Evolutionary conservation across 352 stramenopile genomes (phyloP).

Genomic region (Globisporangium acanthophoron): DNA sequence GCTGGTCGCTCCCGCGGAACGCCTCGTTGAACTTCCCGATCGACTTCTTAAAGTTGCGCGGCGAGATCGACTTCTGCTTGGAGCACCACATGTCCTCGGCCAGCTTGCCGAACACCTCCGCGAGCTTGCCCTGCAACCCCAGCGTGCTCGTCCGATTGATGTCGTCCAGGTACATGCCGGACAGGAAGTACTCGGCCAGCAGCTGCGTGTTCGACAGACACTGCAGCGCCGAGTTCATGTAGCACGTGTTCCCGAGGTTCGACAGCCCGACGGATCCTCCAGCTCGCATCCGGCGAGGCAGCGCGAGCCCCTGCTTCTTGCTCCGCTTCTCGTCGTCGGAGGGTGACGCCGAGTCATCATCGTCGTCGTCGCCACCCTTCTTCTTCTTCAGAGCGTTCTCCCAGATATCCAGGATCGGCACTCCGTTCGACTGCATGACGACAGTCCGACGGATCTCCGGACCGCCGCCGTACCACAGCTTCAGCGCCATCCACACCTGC

Average conservation of each 20-base stretch:
- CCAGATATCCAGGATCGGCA: conserved; percentile 76
- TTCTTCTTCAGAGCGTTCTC: conserved; percentile 61
- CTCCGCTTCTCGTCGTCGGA: conserved; percentile 53
- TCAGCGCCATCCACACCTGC: conserved; percentile 86
- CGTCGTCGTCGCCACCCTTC: conserved; percentile 36
- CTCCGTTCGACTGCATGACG: conserved; percentile 50
- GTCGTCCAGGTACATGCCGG: conserved; percentile 87
- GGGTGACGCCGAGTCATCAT: conserved; percentile 35
- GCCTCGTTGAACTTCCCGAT: conserved; percentile 94
- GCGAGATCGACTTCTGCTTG: conserved; percentile 91
- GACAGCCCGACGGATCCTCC: conserved; percentile 72
- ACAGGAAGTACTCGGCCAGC: conserved; percentile 96
- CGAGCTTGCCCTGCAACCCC: conserved; percentile 93
- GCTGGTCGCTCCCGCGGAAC: conserved; percentile 97
- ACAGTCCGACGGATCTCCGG: conserved; percentile 86
- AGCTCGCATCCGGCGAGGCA: conserved; percentile 69
- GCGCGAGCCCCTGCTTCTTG: conserved; percentile 43
- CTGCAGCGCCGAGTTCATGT: conserved; percentile 93
- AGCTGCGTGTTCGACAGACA: conserved; percentile 95
- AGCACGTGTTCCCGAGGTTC: conserved; percentile 95
- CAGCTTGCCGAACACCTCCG: conserved; percentile 93
- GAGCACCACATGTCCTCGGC: conserved; percentile 95
- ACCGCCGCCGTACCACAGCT: conserved; percentile 90
- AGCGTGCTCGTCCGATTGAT: conserved; percentile 97
- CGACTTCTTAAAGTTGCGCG: conserved; percentile 92